Conservation (phyloP, 176 grass and related monocot genomes). For the Carex scoparia region DNA sequence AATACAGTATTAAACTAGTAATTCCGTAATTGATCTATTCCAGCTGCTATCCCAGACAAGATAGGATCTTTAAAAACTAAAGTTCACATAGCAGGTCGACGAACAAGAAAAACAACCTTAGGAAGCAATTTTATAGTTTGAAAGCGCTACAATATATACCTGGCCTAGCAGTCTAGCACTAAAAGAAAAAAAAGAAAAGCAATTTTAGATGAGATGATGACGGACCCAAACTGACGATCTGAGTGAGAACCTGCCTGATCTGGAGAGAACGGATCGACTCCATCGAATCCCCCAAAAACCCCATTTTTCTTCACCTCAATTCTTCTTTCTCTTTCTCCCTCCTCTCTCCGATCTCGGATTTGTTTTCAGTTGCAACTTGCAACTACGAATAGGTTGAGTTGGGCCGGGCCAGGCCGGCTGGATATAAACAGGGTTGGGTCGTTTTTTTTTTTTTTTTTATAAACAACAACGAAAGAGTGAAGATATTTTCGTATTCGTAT, state of each 20-base stretch:
- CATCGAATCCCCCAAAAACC: slow-evolving; percentile 47
- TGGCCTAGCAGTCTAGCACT: not conserved
- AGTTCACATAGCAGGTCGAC: not conserved
- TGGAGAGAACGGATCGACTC: slow-evolving; percentile 62
- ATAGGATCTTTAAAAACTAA: not conserved
- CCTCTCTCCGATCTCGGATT: not conserved
- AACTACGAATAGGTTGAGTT: not conserved
- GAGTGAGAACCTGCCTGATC: slow-evolving; percentile 53
- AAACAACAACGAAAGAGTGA: no score
- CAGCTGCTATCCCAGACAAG: not conserved
- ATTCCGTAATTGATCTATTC: not conserved
- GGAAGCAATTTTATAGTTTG: not conserved
- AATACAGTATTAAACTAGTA: not conserved
- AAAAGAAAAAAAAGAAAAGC: not conserved
- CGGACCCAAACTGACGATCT: slow-evolving; percentile 71
- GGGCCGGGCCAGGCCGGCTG: not conserved
- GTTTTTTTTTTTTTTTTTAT: not conserved
- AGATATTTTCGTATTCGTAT: no score
- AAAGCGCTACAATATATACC: not conserved
- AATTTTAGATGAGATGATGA: not conserved
- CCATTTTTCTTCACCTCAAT: slow-evolving; percentile 30
- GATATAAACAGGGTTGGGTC: not conserved
- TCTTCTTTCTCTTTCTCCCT: not conserved
- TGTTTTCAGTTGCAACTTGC: not conserved
- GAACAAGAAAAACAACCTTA: not conserved